Conservation (phyloP, 768 basidiomycete species). For the Agrocybe chaxingu region DNA sequence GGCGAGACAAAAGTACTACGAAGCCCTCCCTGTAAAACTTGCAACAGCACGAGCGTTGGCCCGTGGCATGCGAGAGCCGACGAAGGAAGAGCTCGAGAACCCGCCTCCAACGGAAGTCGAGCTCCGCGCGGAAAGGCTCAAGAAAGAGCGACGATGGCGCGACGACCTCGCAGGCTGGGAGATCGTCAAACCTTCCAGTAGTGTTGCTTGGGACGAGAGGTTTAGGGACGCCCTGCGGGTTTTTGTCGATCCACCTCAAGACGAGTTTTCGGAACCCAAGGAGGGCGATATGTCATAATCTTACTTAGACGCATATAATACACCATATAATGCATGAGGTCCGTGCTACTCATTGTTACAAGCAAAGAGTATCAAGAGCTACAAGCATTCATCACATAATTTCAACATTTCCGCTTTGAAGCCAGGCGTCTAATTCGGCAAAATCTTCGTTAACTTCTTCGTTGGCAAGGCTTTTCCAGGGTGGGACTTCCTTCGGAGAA, state of each 20-base stretch:
- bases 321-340: constrained; percentile 4
- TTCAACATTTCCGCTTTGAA: constrained; percentile 61
- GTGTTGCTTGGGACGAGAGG: constrained; percentile 75
- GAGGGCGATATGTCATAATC: constrained; percentile 6
- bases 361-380: constrained; percentile 2
- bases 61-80: constrained; percentile 74
- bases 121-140: constrained; percentile 80
- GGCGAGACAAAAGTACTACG: constrained; percentile 75
- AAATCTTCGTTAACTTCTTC: constrained; percentile 43
- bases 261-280: constrained; percentile 6
- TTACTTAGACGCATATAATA: constrained; percentile 9
- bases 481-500: background rate
- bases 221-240: constrained; percentile 60
- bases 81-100: constrained; percentile 73
- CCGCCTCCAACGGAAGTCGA: constrained; percentile 89
- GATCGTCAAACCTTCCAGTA: constrained; percentile 60
- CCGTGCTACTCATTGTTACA: constrained; percentile 3
- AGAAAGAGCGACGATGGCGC: constrained; percentile 87
- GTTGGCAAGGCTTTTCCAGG: background rate
- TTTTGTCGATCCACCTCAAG: constrained; percentile 44
- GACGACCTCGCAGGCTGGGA: constrained; percentile 78
- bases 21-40: constrained; percentile 62
- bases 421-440: constrained; percentile 67
- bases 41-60: constrained; percentile 72
- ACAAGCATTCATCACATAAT: constrained; percentile 30